Evolutionary conservation across 2,329 filamentous ascomycete genomes (phyloP).

Genomic region (Clonostachys sp.): DNA sequence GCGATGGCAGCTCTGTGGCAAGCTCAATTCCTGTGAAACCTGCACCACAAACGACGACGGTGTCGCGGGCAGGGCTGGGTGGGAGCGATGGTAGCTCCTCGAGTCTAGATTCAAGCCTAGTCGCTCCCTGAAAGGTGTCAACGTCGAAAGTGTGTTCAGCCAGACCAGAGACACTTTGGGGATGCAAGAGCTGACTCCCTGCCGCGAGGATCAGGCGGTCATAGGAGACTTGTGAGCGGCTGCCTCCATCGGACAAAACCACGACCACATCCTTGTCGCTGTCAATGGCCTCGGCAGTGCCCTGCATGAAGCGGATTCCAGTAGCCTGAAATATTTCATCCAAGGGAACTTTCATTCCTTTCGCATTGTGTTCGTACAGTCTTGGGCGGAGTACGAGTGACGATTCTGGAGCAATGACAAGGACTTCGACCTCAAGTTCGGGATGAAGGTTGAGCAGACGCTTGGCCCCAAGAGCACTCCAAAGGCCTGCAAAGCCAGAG

Average conservation of each 20-base stretch:
- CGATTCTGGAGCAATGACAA: too few relatives aligned
- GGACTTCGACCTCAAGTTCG: too few relatives aligned
- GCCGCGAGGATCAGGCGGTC: conserved; percentile 27
- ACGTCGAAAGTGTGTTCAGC: conserved; percentile 24
- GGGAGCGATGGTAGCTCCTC: conserved; percentile 12
- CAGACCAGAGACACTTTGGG: conserved; percentile 18
- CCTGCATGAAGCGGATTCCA: too few relatives aligned
- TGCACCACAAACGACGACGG: conserved; percentile 23
- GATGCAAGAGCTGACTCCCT: conserved; percentile 22
- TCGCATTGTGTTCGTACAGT: too few relatives aligned
- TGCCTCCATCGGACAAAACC: background rate
- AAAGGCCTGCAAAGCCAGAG: too few relatives aligned
- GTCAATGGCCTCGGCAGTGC: too few relatives aligned
- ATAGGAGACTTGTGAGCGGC: conserved; percentile 10
- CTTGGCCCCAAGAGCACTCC: too few relatives aligned
- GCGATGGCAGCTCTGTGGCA: conserved; percentile 18
- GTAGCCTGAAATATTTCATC: too few relatives aligned
- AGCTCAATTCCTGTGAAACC: conserved; percentile 28
- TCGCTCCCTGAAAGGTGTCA: conserved; percentile 18
- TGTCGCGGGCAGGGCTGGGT: conserved; percentile 17
- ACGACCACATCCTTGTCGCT: too few relatives aligned
- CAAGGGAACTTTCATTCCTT: too few relatives aligned
- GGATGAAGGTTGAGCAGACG: too few relatives aligned
- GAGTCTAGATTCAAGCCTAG: conserved; percentile 20
- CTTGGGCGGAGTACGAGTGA: too few relatives aligned